Percentiles rank a stretch among this genome's conserved stretches.
These are phyloP conservation scores for Anethum foeniculum DNA, from an alignment of 140 eudicot genomes.

Conservation along the genomic window DNA sequence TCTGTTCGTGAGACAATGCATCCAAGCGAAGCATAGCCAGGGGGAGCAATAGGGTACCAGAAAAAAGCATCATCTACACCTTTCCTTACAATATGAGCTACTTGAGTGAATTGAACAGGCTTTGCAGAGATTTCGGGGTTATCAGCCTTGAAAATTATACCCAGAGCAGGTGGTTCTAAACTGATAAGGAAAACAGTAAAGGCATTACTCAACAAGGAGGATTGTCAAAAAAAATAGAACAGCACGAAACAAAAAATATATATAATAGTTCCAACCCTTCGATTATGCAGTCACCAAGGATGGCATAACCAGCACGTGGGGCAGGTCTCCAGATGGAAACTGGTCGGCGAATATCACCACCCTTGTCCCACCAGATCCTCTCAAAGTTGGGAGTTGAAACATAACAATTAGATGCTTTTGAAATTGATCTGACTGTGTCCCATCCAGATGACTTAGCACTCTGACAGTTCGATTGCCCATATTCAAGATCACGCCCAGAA, in stretches of 20 bases:
- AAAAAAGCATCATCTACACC: slow-evolving; percentile 80
- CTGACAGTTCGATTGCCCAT: slow-evolving; percentile 31
- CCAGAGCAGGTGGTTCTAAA: slow-evolving; percentile 97
- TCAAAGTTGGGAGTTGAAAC: slow-evolving; percentile 90
- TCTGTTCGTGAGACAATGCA: slow-evolving; percentile 73
- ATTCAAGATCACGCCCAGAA: slow-evolving; percentile 23
- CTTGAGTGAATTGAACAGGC: slow-evolving; percentile 84
- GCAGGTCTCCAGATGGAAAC: slow-evolving; percentile 92
- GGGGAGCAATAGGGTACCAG: slow-evolving; percentile 98
- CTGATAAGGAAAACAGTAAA: slow-evolving; percentile 33
- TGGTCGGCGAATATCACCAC: slow-evolving; percentile 80
- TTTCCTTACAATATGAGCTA: slow-evolving; percentile 69
- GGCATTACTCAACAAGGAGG: neutral
- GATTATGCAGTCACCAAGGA: slow-evolving; percentile 89
- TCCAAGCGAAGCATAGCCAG: slow-evolving; percentile 95
- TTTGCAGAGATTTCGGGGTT: slow-evolving; percentile 72
- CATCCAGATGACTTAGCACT: slow-evolving; percentile 57
- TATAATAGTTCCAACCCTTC: slow-evolving; percentile 60
- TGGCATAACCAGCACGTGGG: slow-evolving; percentile 70
- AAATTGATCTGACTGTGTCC: slow-evolving; percentile 69
- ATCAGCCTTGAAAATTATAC: slow-evolving; percentile 73
- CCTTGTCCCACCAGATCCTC: slow-evolving; percentile 99
- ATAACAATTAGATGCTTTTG: slow-evolving; percentile 41
- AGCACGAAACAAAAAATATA: neutral
- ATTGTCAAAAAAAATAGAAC: neutral